Conservation (phyloP, 2,329 filamentous ascomycete species). For the Thyridium curvatum region DNA sequence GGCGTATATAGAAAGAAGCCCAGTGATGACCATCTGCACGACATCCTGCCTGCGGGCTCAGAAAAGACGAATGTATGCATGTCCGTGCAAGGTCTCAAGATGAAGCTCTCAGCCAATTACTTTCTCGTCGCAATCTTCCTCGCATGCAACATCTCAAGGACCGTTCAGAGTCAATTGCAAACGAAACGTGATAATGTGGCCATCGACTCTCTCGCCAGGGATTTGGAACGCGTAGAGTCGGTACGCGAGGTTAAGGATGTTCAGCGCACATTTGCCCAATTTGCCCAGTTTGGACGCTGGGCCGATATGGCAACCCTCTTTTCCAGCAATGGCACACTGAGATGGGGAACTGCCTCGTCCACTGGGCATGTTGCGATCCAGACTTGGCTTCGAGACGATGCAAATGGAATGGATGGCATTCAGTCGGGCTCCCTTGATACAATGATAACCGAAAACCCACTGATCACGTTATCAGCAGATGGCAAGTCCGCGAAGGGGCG, state of each 20-base stretch:
- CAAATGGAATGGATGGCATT: slow-evolving; percentile 8
- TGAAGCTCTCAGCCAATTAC: no score
- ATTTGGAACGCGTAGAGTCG: slow-evolving; percentile 8
- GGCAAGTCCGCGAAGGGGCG: not conserved
- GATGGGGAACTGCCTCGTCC: slow-evolving; percentile 7
- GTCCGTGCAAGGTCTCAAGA: no score
- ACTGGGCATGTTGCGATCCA: slow-evolving; percentile 8
- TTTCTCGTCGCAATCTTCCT: no score
- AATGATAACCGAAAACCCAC: not conserved
- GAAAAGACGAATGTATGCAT: no score
- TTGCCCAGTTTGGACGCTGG: slow-evolving; percentile 8
- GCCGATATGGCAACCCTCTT: slow-evolving; percentile 10
- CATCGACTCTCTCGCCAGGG: slow-evolving; percentile 3
- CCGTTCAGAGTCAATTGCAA: no score
- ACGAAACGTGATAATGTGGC: not conserved
- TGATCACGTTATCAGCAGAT: not conserved
- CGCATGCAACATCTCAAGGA: no score
- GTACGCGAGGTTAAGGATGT: slow-evolving; percentile 12
- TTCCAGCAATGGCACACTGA: slow-evolving; percentile 8
- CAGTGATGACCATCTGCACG: no score
- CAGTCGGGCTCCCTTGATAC: slow-evolving; percentile 5
- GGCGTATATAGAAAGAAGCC: no score
- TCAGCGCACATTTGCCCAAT: slow-evolving; percentile 8
- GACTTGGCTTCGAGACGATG: slow-evolving; percentile 7
- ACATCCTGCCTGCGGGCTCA: no score